Evolutionary conservation across 176 grass and related monocot species (phyloP).

Genomic region (Panicum miliaceum): DNA sequence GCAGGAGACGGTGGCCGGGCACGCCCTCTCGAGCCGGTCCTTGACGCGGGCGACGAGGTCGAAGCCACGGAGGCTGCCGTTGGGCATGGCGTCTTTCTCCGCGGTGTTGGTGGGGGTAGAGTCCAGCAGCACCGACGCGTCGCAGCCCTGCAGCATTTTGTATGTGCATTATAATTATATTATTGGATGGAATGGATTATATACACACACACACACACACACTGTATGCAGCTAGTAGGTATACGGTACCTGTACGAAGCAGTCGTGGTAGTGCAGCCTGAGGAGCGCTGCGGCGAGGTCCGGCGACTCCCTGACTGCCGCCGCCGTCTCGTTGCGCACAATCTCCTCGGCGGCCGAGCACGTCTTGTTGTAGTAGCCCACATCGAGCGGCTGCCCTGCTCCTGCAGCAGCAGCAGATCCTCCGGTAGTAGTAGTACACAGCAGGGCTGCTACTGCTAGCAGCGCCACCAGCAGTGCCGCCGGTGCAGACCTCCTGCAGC

Average conservation of each 20-base stretch:
- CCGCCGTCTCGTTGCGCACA: conserved; percentile 51
- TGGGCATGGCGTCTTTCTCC: conserved; percentile 73
- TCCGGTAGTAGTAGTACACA: neutral
- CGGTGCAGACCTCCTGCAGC: too few species aligned
- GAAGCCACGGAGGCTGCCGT: conserved; percentile 66
- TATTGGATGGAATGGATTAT: too few species aligned
- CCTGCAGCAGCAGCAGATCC: neutral
- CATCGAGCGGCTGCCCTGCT: conserved; percentile 20
- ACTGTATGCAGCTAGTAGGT: neutral
- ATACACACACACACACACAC: too few species aligned
- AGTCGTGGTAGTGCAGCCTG: conserved; percentile 85
- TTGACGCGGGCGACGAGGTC: conserved; percentile 66
- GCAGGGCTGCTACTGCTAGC: neutral
- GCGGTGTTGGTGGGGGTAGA: conserved; percentile 50
- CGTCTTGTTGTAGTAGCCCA: conserved; percentile 62
- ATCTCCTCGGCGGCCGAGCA: conserved; percentile 68
- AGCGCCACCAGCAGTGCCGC: too few species aligned
- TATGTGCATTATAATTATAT: too few species aligned
- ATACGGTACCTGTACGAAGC: conserved; percentile 71
- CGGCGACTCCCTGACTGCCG: conserved; percentile 40
- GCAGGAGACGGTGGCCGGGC: conserved; percentile 70
- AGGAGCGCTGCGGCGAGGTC: conserved; percentile 57
- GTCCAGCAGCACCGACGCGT: conserved; percentile 77
- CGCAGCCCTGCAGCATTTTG: conserved; percentile 76
- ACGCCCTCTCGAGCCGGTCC: conserved; percentile 57